Conservation (phyloP, 208 protist genomes). For the Leishmania tarentolae region DNA sequence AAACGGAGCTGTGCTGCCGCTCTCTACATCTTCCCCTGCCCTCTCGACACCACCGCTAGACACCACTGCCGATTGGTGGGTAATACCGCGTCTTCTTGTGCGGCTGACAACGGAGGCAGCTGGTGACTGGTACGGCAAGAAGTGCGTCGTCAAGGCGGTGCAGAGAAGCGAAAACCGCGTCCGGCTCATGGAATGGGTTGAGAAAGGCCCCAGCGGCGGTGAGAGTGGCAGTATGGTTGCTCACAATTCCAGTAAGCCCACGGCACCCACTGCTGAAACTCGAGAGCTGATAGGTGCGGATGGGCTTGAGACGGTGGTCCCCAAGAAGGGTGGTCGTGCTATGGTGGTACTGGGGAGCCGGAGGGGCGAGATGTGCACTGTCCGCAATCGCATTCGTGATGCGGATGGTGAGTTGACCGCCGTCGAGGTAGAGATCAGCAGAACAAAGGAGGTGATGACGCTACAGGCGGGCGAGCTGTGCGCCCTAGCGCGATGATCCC, state of each 20-base stretch:
- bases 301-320: constrained; percentile 76
- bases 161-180: constrained; percentile 52
- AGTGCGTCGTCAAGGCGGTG: constrained; percentile 64
- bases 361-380: constrained; percentile 63
- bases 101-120: constrained; percentile 64
- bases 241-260: background rate
- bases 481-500: constrained; percentile 20
- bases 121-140: constrained; percentile 64
- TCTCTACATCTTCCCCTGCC: background rate
- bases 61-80: constrained; percentile 58
- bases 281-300: constrained; percentile 66
- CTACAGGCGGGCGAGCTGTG: constrained; percentile 64
- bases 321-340: constrained; percentile 58
- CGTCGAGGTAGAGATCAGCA: constrained; percentile 55
- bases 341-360: constrained; percentile 66
- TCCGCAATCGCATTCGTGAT: constrained; percentile 42
- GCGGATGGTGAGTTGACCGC: constrained; percentile 34
- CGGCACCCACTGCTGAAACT: constrained; percentile 13
- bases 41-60: background rate
- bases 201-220: constrained; percentile 6
- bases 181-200: constrained; percentile 40
- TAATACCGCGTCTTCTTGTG: constrained; percentile 70
- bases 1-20: background rate
- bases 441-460: constrained; percentile 42
- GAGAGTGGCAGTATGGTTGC: background rate